A percentile compares a stretch with the other conserved stretches of the same genome.
Conservation (phyloP, 306 rosid genomes). For the Prunus mongolica region DNA sequence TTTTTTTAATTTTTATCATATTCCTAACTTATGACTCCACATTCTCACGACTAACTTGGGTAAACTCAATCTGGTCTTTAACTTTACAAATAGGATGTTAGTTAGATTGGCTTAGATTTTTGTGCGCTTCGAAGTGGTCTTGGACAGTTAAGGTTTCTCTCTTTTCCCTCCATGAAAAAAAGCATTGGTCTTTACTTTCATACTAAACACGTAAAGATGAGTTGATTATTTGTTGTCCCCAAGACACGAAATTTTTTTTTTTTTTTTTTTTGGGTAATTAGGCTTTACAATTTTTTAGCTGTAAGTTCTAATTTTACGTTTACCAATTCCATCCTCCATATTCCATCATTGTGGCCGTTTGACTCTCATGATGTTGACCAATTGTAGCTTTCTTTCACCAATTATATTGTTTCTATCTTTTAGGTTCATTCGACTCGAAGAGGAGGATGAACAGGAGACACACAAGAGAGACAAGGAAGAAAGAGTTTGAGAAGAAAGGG, state of each 20-base stretch:
- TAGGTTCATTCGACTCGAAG: neutral
- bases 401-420: neutral
- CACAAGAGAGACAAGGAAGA: neutral
- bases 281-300: neutral
- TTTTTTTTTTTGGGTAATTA: neutral
- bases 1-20: too few relatives aligned
- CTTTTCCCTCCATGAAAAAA: too few relatives aligned
- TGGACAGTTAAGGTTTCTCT: too few relatives aligned
- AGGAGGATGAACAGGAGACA: neutral
- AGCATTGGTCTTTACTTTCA: too few relatives aligned
- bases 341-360: neutral
- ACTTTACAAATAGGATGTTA: rapidly evolving
- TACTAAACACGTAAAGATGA: too few relatives aligned
- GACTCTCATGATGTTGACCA: neutral
- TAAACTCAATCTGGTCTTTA: too few relatives aligned
- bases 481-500: neutral
- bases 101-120: rapidly evolving
- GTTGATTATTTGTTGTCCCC: too few relatives aligned
- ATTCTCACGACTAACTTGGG: too few relatives aligned
- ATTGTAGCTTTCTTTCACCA: neutral
- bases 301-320: neutral
- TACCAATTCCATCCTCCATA: neutral
- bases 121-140: rapidly evolving
- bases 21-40: too few relatives aligned
- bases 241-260: neutral